Percentiles rank a stretch among this genome's conserved stretches.
These are phyloP conservation scores for Lachancea nothofagi DNA, from an alignment of 805 yeast species.

Conservation along the genomic window DNA sequence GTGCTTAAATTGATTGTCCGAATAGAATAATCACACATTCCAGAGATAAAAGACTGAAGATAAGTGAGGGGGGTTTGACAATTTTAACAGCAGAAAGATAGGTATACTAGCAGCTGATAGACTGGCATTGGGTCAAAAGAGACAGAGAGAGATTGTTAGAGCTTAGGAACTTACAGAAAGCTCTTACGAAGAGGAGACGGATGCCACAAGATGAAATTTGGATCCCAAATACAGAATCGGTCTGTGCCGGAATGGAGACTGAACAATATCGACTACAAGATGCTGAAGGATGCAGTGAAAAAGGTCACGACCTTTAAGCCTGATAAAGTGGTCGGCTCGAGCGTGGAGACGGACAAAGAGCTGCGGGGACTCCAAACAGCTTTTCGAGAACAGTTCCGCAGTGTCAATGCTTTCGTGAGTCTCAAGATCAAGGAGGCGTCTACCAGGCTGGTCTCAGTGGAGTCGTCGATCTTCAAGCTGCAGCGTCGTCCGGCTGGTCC, in stretches of 20 bases:
- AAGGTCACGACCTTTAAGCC: constrained; percentile 39
- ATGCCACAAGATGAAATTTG: constrained; percentile 66
- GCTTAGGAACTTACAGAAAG: too few species aligned
- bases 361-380: constrained; percentile 10
- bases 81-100: too few species aligned
- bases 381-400: constrained; percentile 25
- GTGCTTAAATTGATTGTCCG: too few species aligned
- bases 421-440: constrained; percentile 30
- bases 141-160: too few species aligned
- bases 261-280: constrained; percentile 79
- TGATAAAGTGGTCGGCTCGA: constrained; percentile 6
- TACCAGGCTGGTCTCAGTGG: constrained; percentile 25
- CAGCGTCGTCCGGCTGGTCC: constrained; percentile 7
- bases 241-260: constrained; percentile 86
- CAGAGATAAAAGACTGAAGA: too few species aligned
- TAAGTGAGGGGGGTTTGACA: too few species aligned
- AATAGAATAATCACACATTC: too few species aligned
- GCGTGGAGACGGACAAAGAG: constrained; percentile 8
- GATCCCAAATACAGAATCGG: constrained; percentile 63
- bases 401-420: constrained; percentile 25
- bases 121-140: too few species aligned
- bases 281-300: constrained; percentile 60
- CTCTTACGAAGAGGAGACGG: background rate
- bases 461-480: constrained; percentile 21
- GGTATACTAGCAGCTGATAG: too few species aligned